phyloP scores from a whole-genome alignment of 495 filamentous ascomycete species.

The Penicillium soppii region DNA sequence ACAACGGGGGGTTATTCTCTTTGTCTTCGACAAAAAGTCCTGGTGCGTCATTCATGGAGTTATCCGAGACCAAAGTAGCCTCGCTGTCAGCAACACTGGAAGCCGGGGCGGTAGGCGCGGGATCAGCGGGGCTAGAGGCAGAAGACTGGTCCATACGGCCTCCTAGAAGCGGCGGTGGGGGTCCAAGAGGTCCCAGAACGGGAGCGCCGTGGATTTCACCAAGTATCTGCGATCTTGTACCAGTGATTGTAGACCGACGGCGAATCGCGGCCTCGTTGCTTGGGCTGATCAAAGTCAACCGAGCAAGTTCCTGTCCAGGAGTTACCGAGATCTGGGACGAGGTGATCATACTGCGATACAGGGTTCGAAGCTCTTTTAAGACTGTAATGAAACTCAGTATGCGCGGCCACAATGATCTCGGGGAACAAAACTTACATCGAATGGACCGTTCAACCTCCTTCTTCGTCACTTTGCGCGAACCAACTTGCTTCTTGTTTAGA shows the following conservation, averaged over 20 bases:
- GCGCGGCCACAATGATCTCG: background rate
- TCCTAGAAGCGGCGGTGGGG: slow-evolving; percentile 32
- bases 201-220: slow-evolving; percentile 54
- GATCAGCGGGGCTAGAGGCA: slow-evolving; percentile 15
- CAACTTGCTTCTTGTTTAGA: slow-evolving; percentile 63
- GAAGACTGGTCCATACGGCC: slow-evolving; percentile 12
- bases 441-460: slow-evolving; percentile 68
- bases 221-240: slow-evolving; percentile 35
- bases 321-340: slow-evolving; percentile 52
- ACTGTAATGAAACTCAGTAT: slow-evolving; percentile 44
- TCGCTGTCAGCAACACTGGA: slow-evolving; percentile 46
- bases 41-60: slow-evolving; percentile 19
- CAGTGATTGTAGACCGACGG: slow-evolving; percentile 52
- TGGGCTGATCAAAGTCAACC: slow-evolving; percentile 70
- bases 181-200: slow-evolving; percentile 51
- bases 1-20: slow-evolving; percentile 39
- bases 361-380: slow-evolving; percentile 63
- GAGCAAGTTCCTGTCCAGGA: slow-evolving; percentile 78
- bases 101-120: slow-evolving; percentile 6
- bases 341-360: slow-evolving; percentile 72
- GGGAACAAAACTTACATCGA: slow-evolving; percentile 56
- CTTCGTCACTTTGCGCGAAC: slow-evolving; percentile 54
- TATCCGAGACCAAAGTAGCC: slow-evolving; percentile 49
- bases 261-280: slow-evolving; percentile 58
- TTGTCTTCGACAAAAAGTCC: slow-evolving; percentile 34